Evolutionary conservation across 768 basidiomycete species (phyloP), one percentile per base, ranked within the genome.

Genomic region (Boletus sp.): DNA sequence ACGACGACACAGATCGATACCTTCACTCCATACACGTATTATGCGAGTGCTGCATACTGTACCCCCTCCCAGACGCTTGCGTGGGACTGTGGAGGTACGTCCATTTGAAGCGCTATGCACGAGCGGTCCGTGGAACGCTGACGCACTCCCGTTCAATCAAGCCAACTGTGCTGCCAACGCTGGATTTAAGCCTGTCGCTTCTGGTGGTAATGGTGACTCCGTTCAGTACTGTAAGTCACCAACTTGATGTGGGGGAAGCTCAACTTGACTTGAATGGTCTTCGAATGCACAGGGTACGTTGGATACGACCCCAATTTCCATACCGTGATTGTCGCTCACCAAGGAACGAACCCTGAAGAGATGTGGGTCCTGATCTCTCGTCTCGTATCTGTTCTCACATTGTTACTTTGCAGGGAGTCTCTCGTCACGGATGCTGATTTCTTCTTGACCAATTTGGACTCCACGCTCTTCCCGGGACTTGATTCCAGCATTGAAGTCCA

Each of bases 21-120:
- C 13, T 84, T 75, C 64, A 75, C 61, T 35, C 74, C 82, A 1
- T 84, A 77, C 69, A 76, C 79, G 0, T 70, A 66, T 51, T 83
- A 77, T 58, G 81, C 83, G 1, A 76, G 77, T 34, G 64, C 81
- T 10, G 82, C 72, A 1, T 80, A 80, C 58, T 85, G 84, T 52
- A 48, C 65, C 15, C 68, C 80, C 7, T 49, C 74, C 4, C 50
- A 67, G 38, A 79, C 77, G 25, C 57, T 76, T 39, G 70, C 72
- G 21, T 84, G 83, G 81, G 63, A 74, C 30, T 85, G 83, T 65
- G 84, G 84, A 67, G 56, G 82, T 80, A 56, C 51, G 75, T 69
- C 40, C n/a, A 39, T 30, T 37, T 15, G 7, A 51, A 35, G 5
- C 10, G 25, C 35, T 41, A 10, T 44, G 15, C 21, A 33, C 5